Evolutionary conservation across 495 filamentous ascomycete genomes (phyloP), one percentile per base, ranked within the genome.

Genomic region (Hypoxylon fragiforme): DNA sequence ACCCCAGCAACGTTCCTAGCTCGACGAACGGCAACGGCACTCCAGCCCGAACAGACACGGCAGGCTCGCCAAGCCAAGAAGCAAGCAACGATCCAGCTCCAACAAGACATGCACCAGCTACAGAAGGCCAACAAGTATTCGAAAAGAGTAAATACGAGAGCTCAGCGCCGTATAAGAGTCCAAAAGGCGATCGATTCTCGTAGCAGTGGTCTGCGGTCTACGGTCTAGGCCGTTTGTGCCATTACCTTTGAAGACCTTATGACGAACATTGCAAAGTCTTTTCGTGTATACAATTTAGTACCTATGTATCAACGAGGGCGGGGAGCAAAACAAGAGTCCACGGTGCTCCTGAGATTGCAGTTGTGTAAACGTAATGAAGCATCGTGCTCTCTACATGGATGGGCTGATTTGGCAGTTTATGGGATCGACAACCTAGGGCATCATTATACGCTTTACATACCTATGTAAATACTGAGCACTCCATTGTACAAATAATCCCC

Each of bases 131-230:
- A 54, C 77, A 80, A 54, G 77, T 91, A 26, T 53, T 81, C 28
- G 88, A 91, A 69, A 92, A 91, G 74, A 88, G 90, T 68, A 95
- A 96, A 74, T 97, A 96, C 72, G 90, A 97, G 71, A 48, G 76
- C 75, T 54, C 77, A 80, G 66, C 50, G 26, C 88, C 90, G 50
- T 97, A 80, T 71, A 70, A 79, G 54, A 83, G 86, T 63, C 82
- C 76, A 42, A 89, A 87, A 60, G 94, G 94, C 4, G 91, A 97
- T 75, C 80, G 95, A 46, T 89, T 98, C 69, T 78, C 75, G 7
- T 79, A 59, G 70, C 14, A 16, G 18, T 19, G 7, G 40, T 24
- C 38, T 15, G 16, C 18, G 9, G n/a, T 14, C 14, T 31, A 26
- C 1, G 34, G 44, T 37, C 24, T 28, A 4, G 34, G 38, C 15